Evolutionary conservation across 257 asterid genomes (phyloP), one percentile per base, ranked within the genome.

Genomic region (Gynochthodes officinalis): DNA sequence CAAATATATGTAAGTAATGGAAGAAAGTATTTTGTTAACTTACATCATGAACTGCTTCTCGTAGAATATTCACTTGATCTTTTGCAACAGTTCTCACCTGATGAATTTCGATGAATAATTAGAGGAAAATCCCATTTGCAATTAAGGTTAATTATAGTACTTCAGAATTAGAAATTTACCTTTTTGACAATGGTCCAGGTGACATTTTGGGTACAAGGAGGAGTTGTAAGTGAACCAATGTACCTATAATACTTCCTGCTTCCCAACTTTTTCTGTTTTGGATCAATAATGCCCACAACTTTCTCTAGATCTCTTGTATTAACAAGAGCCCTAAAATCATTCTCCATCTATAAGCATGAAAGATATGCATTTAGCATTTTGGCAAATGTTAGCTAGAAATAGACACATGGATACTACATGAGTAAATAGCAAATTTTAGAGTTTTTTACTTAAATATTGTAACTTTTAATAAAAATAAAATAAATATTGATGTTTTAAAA

Each of bases 181-280:
- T 79, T 82, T 76, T 28, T 75, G 0, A 80, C 61, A 63, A 90
- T 80, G 6, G 93, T 82, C 97, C 96, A 90, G 0, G 60, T 68
- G 32, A 89, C 73, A 70, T 79, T 72, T 64, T 86, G 80, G 11
- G 90, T 83, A 70, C 97, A 90, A 12, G 97, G 96, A 74, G 97
- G 96, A 25, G 67, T 60, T 0, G 96, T 90, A 43, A 90, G 90
- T 0, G 96, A 90, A 7, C 96, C 96, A 37, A 82, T 70, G 73
- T 86, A 88, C 39, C 95, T 79, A 25, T 79, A 90, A 52, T 90
- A 88, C 35, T 82, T 80, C 59, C 86, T 76, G 72, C 90, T 79
- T 15, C 86, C 89, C 0, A 86, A 63, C n/a, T 84, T 78, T 23
- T 88, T 70, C 0, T 46, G 46, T n/a, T 73, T 61, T 0, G 95